Conservation (phyloP, 805 yeast genomes). For the Hanseniaspora taiwanica region DNA sequence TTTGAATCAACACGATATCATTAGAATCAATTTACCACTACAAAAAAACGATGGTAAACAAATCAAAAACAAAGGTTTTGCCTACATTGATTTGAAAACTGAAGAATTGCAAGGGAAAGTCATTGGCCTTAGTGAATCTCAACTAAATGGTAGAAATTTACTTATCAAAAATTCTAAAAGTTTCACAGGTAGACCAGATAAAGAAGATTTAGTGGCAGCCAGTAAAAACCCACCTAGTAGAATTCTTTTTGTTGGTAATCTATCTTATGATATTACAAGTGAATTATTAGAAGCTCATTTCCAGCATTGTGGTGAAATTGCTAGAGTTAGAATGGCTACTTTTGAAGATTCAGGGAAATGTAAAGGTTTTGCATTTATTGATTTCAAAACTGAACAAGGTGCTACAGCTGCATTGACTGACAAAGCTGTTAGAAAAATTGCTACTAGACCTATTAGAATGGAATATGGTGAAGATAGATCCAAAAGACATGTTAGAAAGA, state of each 20-base stretch:
- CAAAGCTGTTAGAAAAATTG: conserved; percentile 46
- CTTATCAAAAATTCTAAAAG: conserved; percentile 71
- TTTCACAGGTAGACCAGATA: conserved; percentile 77
- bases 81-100: conserved; percentile 70
- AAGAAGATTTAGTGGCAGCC: conserved; percentile 31
- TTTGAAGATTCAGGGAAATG: conserved; percentile 93
- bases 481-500: conserved; percentile 43
- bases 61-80: conserved; percentile 60
- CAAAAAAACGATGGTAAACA: conserved; percentile 43
- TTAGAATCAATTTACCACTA: conserved; percentile 71
- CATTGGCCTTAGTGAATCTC: conserved; percentile 53
- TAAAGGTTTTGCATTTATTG: conserved; percentile 91
- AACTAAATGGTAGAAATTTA: conserved; percentile 72
- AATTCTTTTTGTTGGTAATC: conserved; percentile 82
- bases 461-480: conserved; percentile 95
- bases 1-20: conserved; percentile 45
- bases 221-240: conserved; percentile 80
- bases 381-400: conserved; percentile 66
- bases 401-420: conserved; percentile 76
- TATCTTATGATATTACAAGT: conserved; percentile 83
- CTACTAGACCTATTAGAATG: conserved; percentile 66
- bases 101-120: conserved; percentile 48
- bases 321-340: conserved; percentile 88
- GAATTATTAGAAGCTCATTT: conserved; percentile 69
- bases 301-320: conserved; percentile 82